Evolutionary conservation across 441 rosid species (phyloP).

Genomic region (Theobroma grandiflorum): DNA sequence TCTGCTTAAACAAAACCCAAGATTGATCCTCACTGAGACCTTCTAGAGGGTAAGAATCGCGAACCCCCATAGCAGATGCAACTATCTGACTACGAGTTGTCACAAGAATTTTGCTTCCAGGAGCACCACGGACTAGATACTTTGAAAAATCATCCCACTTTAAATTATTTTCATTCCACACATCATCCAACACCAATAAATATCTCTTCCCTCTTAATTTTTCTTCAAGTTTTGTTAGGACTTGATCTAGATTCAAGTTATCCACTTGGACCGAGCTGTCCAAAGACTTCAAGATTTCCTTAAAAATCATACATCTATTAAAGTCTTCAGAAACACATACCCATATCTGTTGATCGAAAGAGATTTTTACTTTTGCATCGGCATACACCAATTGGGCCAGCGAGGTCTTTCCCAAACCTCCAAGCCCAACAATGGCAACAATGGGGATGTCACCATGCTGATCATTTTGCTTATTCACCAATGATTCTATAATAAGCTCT

Average conservation of each 20-base stretch:
- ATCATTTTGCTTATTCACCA: background rate
- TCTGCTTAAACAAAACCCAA: background rate
- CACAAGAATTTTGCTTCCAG: background rate
- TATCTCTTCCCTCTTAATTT: background rate
- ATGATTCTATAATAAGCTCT: too few relatives aligned
- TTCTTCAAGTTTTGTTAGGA: too few relatives aligned
- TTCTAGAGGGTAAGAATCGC: background rate
- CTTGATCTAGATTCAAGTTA: background rate
- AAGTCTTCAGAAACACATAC: background rate
- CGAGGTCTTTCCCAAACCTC: background rate
- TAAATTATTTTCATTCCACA: background rate
- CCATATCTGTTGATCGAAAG: background rate
- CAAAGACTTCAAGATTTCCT: too few relatives aligned
- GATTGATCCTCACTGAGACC: background rate
- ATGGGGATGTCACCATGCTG: background rate
- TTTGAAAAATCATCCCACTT: background rate
- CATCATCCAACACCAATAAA: background rate
- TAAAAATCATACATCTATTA: too few relatives aligned
- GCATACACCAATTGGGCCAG: background rate
- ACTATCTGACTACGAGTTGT: background rate
- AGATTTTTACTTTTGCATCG: background rate
- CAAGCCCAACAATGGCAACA: background rate
- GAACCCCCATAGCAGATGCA: background rate
- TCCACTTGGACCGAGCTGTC: too few relatives aligned
- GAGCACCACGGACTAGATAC: background rate